phyloP scores from a whole-genome alignment of 2,329 filamentous ascomycete genomes.

The Colletotrichum agaves region DNA sequence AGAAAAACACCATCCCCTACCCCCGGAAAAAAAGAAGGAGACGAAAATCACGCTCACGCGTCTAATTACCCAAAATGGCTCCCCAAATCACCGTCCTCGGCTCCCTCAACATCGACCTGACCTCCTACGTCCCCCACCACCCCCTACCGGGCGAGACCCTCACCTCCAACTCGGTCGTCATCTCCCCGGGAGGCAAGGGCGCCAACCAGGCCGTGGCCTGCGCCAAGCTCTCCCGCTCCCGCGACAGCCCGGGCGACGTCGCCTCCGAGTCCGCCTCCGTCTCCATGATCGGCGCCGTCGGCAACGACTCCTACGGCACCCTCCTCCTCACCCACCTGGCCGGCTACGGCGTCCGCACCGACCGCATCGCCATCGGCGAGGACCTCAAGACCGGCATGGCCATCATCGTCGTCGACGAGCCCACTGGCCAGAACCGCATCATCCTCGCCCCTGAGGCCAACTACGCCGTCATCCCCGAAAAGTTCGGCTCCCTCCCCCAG shows the following conservation, averaged over 20 bases:
- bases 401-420: conserved; percentile 79
- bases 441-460: conserved; percentile 80
- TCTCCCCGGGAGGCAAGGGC: conserved; percentile 90
- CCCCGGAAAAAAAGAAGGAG: neutral
- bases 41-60: neutral
- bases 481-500: conserved; percentile 48
- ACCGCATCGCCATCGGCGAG: conserved; percentile 58
- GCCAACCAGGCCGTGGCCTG: conserved; percentile 95
- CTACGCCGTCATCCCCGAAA: conserved; percentile 54
- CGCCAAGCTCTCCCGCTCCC: conserved; percentile 77
- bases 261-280: conserved; percentile 56
- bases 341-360: conserved; percentile 70
- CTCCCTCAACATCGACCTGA: conserved; percentile 94
- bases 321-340: conserved; percentile 68
- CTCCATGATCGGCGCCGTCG: conserved; percentile 80
- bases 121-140: conserved; percentile 86
- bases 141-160: conserved; percentile 89
- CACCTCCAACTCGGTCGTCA: conserved; percentile 79
- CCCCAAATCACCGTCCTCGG: conserved; percentile 83
- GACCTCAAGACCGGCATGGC: conserved; percentile 72
- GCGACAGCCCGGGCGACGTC: conserved; percentile 40
- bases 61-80: conserved; percentile 18
- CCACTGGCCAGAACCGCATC: conserved; percentile 80
- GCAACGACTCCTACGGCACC: conserved; percentile 72
- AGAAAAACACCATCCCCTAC: neutral